Percentiles rank a stretch among this genome's conserved stretches.
Evolutionary conservation across 441 rosid genomes (phyloP).

Genomic region (Euphorbia celastroides): DNA sequence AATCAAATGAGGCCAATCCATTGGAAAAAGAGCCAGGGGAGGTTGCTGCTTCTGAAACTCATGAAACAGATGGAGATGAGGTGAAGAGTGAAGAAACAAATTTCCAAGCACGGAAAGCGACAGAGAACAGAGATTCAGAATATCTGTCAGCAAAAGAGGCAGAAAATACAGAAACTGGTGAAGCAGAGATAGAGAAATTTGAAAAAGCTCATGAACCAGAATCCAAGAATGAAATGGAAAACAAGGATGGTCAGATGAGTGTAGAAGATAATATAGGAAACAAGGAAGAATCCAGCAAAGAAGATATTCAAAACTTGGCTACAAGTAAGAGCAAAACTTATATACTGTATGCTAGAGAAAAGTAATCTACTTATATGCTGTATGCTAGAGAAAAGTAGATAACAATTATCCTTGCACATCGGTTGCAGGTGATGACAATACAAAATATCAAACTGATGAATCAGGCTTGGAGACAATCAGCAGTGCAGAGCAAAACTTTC

Average conservation of each 20-base stretch:
- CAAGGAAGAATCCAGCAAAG: conserved; percentile 20
- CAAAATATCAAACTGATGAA: conserved; percentile 11
- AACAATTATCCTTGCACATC: conserved; percentile 10
- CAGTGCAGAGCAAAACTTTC: conserved; percentile 11
- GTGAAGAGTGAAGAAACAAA: conserved; percentile 20
- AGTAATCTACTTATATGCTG: too few relatives aligned
- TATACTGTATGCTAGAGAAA: too few relatives aligned
- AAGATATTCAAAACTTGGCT: conserved; percentile 13
- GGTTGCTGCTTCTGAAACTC: conserved; percentile 18
- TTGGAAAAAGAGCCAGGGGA: conserved; percentile 16
- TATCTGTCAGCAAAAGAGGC: conserved; percentile 15
- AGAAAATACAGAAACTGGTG: conserved; percentile 18
- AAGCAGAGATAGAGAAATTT: conserved; percentile 10
- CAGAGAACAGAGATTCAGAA: conserved; percentile 11
- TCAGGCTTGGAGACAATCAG: conserved; percentile 12
- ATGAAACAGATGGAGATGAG: conserved; percentile 23
- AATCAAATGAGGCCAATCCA: conserved; percentile 8
- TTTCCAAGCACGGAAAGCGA: conserved; percentile 18
- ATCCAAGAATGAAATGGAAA: conserved; percentile 15
- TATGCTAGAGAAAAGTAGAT: neutral
- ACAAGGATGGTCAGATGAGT: conserved; percentile 13
- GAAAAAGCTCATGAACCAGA: conserved; percentile 15
- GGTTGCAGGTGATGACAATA: conserved; percentile 20
- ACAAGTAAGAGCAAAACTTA: too few relatives aligned
- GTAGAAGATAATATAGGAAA: conserved; percentile 17